Conservation (phyloP, 176 grass and related monocot genomes). For the Otatea glauca region DNA sequence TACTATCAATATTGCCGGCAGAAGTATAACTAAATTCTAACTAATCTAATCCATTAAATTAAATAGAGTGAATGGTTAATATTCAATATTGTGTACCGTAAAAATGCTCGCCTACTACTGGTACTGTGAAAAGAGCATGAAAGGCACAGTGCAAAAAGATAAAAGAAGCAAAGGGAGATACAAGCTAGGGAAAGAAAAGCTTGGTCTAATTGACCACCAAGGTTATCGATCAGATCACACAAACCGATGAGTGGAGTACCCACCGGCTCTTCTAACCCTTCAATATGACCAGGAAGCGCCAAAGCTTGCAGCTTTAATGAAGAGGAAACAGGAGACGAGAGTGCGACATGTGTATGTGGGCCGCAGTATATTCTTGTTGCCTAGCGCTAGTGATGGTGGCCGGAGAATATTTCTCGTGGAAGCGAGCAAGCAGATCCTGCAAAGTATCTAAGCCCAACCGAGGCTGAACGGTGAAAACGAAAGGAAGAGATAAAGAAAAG, state of each 20-base stretch:
- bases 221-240: conserved; percentile 47
- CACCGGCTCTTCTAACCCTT: conserved; percentile 43
- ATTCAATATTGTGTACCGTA: no score
- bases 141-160: conserved; percentile 50
- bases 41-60: no score
- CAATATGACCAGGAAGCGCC: conserved; percentile 39
- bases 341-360: conserved; percentile 43
- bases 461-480: conserved; percentile 29
- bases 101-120: background rate
- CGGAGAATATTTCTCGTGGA: conserved; percentile 51
- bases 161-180: conserved; percentile 55
- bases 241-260: conserved; percentile 31
- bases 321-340: conserved; percentile 13
- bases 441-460: conserved; percentile 17
- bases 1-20: no score
- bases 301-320: conserved; percentile 43
- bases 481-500: conserved; percentile 12
- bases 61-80: no score
- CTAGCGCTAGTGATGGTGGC: conserved; percentile 51
- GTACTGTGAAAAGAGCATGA: conserved; percentile 66
- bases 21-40: no score
- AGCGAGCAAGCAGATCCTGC: conserved; percentile 54
- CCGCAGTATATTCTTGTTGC: conserved; percentile 62
- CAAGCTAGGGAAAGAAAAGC: conserved; percentile 54
- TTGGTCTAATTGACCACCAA: conserved; percentile 56